These are phyloP conservation scores for Senna tora DNA, from an alignment of 306 rosid species.

Conservation along the genomic window DNA sequence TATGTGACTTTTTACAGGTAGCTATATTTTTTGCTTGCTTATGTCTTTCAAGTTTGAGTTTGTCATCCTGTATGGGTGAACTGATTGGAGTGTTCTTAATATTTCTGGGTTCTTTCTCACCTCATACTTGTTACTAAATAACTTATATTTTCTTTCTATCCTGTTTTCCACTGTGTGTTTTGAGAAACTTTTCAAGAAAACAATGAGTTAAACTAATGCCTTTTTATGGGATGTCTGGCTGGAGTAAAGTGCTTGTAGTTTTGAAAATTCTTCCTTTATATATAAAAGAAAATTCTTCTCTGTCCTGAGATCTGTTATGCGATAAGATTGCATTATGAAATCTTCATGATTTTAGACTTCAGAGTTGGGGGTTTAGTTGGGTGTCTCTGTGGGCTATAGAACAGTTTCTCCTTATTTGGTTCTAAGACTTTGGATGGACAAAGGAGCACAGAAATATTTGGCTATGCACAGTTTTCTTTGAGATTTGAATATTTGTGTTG, in stretches of 20 bases:
- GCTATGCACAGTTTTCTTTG: too few relatives aligned
- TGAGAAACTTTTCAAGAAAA: background rate
- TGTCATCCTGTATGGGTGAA: constrained; percentile 15
- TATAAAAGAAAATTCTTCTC: background rate
- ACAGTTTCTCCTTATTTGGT: background rate
- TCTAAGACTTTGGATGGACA: background rate
- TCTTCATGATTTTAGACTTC: background rate
- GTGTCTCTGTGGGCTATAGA: background rate
- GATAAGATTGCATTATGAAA: background rate
- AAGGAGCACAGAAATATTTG: background rate
- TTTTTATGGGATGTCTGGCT: background rate
- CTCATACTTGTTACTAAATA: background rate
- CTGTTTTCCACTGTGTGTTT: constrained; percentile 23
- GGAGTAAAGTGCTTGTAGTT: background rate
- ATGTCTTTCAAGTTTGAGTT: constrained; percentile 21
- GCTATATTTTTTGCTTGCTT: constrained; percentile 30
- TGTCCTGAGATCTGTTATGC: background rate
- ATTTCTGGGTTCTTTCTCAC: constrained; percentile 6
- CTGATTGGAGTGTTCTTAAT: background rate
- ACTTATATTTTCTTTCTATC: constrained; percentile 12
- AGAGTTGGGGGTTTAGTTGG: background rate
- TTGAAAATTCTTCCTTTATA: too few relatives aligned
- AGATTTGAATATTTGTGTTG: background rate
- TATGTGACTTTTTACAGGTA: constrained; percentile 94
- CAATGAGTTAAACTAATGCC: background rate